These are phyloP conservation scores for Scolecobasidium constrictum DNA, from an alignment of 2,329 filamentous ascomycete genomes.

Conservation along the genomic window DNA sequence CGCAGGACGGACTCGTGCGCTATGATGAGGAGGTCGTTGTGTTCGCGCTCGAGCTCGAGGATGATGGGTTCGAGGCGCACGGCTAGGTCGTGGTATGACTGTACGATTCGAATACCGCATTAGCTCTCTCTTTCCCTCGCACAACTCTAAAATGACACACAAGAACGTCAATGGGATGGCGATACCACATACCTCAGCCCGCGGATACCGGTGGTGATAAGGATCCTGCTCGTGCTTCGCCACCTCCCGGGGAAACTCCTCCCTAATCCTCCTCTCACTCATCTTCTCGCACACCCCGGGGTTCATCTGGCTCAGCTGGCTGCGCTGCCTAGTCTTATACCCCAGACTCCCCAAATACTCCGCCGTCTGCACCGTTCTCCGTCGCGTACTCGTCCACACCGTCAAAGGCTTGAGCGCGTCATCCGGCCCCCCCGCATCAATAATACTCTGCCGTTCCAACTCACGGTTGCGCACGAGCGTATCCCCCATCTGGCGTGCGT, in stretches of 20 bases:
- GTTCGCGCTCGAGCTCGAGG: conserved; percentile 89
- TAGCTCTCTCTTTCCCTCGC: too few relatives aligned
- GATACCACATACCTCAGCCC: conserved; percentile 60
- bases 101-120: conserved; percentile 12
- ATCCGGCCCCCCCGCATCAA: conserved; percentile 56
- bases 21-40: conserved; percentile 96
- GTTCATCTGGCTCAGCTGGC: conserved; percentile 95
- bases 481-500: conserved; percentile 69
- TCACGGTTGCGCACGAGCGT: conserved; percentile 74
- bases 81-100: conserved; percentile 98
- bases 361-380: conserved; percentile 82
- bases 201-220: conserved; percentile 91
- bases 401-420: conserved; percentile 67
- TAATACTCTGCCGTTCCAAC: conserved; percentile 60
- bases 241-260: conserved; percentile 81
- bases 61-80: conserved; percentile 97
- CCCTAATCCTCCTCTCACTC: conserved; percentile 69
- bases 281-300: conserved; percentile 93
- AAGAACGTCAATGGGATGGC: background rate
- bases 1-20: conserved; percentile 96
- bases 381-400: conserved; percentile 89
- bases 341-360: conserved; percentile 68
- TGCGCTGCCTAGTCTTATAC: conserved; percentile 80
- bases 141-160: too few relatives aligned
- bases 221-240: conserved; percentile 88